Evolutionary conservation across 1,139 yeast species (phyloP), one percentile per base, ranked within the genome.

Genomic region (Taiozyma sp.): DNA sequence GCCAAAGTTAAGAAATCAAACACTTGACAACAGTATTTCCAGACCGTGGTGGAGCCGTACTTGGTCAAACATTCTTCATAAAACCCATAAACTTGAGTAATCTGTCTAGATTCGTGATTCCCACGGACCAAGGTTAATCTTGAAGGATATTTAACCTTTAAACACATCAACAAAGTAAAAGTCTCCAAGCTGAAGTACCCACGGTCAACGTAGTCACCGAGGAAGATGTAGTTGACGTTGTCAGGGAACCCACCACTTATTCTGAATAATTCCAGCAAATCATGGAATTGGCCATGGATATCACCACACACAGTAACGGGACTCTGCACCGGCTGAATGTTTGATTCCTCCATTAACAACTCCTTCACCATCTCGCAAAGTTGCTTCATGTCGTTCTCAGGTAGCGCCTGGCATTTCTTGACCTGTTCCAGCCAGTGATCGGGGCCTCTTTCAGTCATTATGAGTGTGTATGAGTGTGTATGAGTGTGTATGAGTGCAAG

Each of bases 261-360:
- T 60, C 96, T 81, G 68, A 93, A 93, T 45, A 93, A 76, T 69
- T 93, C 98, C 65, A 93, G 75, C 55, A 93, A 75, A 69, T 93
- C 99, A 66, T 93, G 98, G 68, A 93, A 93, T 70, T 93, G 99
- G 8, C 99, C 99, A 70, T 93, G 99, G 59, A 93, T 96, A 70
- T 93, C 99, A 59, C 99, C 99, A 75, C 98, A 93, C 14, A 93
- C 97, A 1, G 97, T 91, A n/a, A 93, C 98, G 1, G 99, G 99
- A 38, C 95, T 83, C 67, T 86, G 90, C 14, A 93, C 98, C 0
- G 99, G 98, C 66, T 93, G 98, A 59, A 93, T 92, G 68, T 93
- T 93, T 44, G 93, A 87, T 69, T 90, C 97, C 67, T 90, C 97
- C 96, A 90, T 90, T 53, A 90, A 68, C 44, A 90, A 72, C 64